phyloP scores from a whole-genome alignment of 805 yeast species.

The Clavispora phyllophila region DNA sequence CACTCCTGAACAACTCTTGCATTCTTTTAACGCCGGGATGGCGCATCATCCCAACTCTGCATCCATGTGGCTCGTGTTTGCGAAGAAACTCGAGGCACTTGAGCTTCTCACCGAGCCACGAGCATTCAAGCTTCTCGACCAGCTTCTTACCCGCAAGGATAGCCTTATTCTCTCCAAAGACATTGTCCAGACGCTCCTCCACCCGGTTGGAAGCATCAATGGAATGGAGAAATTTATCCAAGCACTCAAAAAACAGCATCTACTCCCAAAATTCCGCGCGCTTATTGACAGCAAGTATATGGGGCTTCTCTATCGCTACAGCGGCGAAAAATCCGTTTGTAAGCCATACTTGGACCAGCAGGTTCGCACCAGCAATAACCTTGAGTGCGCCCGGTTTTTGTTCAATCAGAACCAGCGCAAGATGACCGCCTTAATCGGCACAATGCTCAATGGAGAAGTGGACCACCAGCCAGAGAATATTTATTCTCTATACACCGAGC shows the following conservation, averaged over 20 bases:
- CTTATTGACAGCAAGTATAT: conserved; percentile 27
- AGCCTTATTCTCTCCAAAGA: conserved; percentile 28
- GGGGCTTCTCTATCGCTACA: conserved; percentile 11
- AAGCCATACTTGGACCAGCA: conserved; percentile 11
- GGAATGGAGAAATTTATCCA: conserved; percentile 19
- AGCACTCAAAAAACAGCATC: conserved; percentile 7
- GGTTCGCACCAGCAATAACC: conserved; percentile 7
- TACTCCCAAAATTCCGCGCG: conserved; percentile 13
- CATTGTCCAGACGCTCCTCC: conserved; percentile 24
- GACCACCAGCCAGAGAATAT: conserved; percentile 22
- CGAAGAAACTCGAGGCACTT: conserved; percentile 27
- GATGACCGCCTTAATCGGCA: conserved; percentile 25
- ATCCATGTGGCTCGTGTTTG: conserved; percentile 31
- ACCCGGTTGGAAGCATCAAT: conserved; percentile 23
- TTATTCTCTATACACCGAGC: conserved; percentile 24
- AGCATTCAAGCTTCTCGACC: conserved; percentile 21
- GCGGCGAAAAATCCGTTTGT: conserved; percentile 9
- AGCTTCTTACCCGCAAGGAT: conserved; percentile 19
- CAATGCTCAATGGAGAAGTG: conserved; percentile 35
- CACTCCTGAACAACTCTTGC: conserved; percentile 31
- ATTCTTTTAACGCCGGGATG: conserved; percentile 29
- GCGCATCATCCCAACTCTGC: conserved; percentile 21
- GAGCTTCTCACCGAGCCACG: conserved; percentile 28
- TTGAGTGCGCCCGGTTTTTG: conserved; percentile 24
- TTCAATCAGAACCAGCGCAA: conserved; percentile 20